Evolutionary conservation across 768 basidiomycete species (phyloP).

Genomic region (Lyophyllum atratum): DNA sequence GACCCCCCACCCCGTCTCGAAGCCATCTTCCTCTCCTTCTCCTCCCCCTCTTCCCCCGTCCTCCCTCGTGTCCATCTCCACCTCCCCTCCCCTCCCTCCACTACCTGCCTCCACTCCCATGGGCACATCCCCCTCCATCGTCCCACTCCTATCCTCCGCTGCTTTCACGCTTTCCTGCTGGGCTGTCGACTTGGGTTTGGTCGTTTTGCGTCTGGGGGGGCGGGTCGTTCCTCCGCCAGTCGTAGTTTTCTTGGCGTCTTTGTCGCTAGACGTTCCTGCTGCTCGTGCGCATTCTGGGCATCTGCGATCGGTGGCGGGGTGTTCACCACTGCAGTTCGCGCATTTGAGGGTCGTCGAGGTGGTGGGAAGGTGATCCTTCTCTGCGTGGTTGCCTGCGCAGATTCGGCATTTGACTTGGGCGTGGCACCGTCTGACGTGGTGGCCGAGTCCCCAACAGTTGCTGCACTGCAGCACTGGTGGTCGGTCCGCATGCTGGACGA

Average conservation of each 20-base stretch:
- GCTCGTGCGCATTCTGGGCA: neutral
- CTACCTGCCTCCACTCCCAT: too few relatives aligned
- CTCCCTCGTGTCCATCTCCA: too few relatives aligned
- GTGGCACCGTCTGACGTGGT: neutral
- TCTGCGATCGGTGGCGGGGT: neutral
- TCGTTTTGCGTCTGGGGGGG: neutral
- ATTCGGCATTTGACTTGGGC: neutral
- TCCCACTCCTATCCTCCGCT: neutral
- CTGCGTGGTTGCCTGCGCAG: neutral
- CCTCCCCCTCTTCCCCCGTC: too few relatives aligned
- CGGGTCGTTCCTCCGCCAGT: neutral
- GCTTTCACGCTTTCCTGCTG: too few relatives aligned
- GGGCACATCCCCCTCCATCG: too few relatives aligned
- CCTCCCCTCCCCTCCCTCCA: neutral
- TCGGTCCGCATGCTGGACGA: neutral
- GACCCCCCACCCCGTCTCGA: too few relatives aligned
- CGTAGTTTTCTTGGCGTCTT: neutral
- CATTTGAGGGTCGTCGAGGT: neutral
- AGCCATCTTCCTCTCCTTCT: too few relatives aligned
- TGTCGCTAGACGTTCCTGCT: neutral
- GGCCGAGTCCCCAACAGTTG: constrained; percentile 11
- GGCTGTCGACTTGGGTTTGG: neutral
- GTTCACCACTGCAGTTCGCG: neutral
- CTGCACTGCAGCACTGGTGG: neutral
- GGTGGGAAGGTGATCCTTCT: neutral